These are phyloP conservation scores for Gossypium davidsonii DNA, from an alignment of 441 rosid species.

Conservation along the genomic window DNA sequence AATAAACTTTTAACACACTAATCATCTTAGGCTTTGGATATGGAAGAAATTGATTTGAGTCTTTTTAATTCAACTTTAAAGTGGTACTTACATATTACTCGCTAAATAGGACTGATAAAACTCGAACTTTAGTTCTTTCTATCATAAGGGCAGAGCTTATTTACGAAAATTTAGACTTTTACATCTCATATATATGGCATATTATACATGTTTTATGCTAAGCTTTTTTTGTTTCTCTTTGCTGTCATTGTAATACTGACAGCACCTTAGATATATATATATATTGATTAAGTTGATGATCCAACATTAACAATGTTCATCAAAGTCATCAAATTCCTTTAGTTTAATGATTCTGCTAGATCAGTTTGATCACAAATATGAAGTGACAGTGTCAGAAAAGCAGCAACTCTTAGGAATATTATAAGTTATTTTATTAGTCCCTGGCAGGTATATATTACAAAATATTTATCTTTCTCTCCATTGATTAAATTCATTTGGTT, in stretches of 20 bases:
- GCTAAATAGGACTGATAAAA: too few relatives aligned
- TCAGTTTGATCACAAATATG: constrained; percentile 16
- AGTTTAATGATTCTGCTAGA: constrained; percentile 13
- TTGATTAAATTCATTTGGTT: constrained; percentile 5
- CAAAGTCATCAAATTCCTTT: constrained; percentile 23
- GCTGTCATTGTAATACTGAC: constrained; percentile 5
- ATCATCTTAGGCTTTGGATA: neutral
- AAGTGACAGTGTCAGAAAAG: constrained; percentile 26
- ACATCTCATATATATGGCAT: neutral
- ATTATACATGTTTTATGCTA: neutral
- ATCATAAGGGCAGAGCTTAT: neutral
- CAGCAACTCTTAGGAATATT: constrained; percentile 12
- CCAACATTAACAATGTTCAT: constrained; percentile 25
- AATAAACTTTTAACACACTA: neutral
- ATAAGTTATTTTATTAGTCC: constrained; percentile 11
- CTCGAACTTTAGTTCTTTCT: too few relatives aligned
- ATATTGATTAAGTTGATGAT: constrained; percentile 29
- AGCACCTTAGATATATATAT: neutral
- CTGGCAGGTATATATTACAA: constrained; percentile 11
- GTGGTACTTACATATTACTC: too few relatives aligned
- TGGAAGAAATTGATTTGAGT: neutral
- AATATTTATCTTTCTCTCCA: neutral
- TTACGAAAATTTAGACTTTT: neutral
- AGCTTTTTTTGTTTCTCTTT: neutral
- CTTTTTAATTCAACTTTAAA: too few relatives aligned